Evolutionary conservation across 768 basidiomycete species (phyloP), one percentile per base, ranked within the genome.

Genomic region (Rhodotorula kratochvilovae): DNA sequence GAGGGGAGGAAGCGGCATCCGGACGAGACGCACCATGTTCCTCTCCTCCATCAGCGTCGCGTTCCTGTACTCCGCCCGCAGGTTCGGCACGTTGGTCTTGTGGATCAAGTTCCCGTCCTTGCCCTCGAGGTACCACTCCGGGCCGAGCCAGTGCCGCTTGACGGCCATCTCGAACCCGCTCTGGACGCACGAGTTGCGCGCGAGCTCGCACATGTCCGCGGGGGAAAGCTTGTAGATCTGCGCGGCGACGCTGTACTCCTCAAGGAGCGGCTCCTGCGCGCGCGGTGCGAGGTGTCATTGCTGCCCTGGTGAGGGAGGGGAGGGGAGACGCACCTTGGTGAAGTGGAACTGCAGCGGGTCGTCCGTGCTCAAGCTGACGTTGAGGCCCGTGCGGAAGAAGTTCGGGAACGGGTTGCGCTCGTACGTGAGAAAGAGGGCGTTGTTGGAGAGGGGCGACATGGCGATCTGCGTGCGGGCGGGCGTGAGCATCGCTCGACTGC

Each of bases 51-150:
- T 76, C 46, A 99, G 83, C 1, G 95, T 97, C 75, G 88, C 86
- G 70, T 93, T 88, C n/a, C 96, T 85, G 80, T 90, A 98, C n/a
- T 87, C 87, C 50, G 98, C 84, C 39, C 96, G 87, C 67, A 88
- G 88, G 77, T 96, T 87, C 3, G 96, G 96, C 11, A 99, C 94
- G 76, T 99, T 98, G n/a, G 96, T 98, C 92, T 96, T 97, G 80
- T 96, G 84, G 68, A 98, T 98, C 77, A 95, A 91, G 79, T 99
- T 99, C 6, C 96, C 96, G 12, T 87, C 87, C 1, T 90, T 88
- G 29, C 96, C 96, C 6, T 92, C 90, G 15, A 93, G 84, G 81
- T 92, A 98, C 92, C 92, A 99, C 66, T 89, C 82, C 74, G 90
- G 86, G 1, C 96, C 96, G 5, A 99, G 83, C 92, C 92, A 94